Percentiles rank a stretch among this genome's conserved stretches.
These are phyloP conservation scores for Raffaelea deltoideospora DNA, from an alignment of 2,329 filamentous ascomycete genomes.

Conservation along the genomic window DNA sequence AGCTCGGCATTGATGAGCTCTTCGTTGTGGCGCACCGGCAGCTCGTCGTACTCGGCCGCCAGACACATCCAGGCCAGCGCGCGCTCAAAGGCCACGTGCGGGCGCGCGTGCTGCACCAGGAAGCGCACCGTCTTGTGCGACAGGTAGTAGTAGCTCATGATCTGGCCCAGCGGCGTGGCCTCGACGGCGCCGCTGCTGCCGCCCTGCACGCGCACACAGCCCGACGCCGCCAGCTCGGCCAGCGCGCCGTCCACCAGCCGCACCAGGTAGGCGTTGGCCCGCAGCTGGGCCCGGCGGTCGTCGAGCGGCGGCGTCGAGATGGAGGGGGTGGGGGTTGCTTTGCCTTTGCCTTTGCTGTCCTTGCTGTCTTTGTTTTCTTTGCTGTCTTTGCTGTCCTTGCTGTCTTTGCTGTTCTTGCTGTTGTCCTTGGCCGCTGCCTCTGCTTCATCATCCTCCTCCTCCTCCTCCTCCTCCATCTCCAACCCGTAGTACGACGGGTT, in stretches of 20 bases:
- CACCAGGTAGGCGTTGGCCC: conserved; percentile 91
- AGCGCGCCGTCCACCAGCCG: conserved; percentile 81
- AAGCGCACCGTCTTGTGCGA: conserved; percentile 89
- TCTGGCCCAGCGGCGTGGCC: conserved; percentile 82
- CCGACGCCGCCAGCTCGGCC: conserved; percentile 64
- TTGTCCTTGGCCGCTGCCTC: too few relatives aligned
- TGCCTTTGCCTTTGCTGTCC: not conserved
- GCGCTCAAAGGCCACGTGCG: conserved; percentile 53
- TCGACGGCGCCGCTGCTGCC: conserved; percentile 86
- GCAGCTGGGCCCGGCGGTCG: conserved; percentile 57
- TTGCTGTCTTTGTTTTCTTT: not conserved
- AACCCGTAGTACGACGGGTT: conserved; percentile 97
- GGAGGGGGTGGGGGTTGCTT: not conserved
- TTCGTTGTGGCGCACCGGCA: conserved; percentile 95
- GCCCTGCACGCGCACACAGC: conserved; percentile 66
- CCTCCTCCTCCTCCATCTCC: conserved; percentile 76
- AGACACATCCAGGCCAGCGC: conserved; percentile 84
- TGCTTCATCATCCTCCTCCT: conserved; percentile 1
- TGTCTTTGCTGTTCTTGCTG: conserved; percentile 22
- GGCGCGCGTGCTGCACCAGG: conserved; percentile 56
- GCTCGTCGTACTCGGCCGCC: conserved; percentile 91
- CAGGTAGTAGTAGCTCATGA: conserved; percentile 98
- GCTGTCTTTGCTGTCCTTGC: conserved; percentile 24
- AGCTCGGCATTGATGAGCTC: conserved; percentile 92
- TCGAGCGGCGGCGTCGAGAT: too few relatives aligned